These are phyloP conservation scores for Hippophae gyantsensis DNA, from an alignment of 306 rosid species.

Conservation along the genomic window DNA sequence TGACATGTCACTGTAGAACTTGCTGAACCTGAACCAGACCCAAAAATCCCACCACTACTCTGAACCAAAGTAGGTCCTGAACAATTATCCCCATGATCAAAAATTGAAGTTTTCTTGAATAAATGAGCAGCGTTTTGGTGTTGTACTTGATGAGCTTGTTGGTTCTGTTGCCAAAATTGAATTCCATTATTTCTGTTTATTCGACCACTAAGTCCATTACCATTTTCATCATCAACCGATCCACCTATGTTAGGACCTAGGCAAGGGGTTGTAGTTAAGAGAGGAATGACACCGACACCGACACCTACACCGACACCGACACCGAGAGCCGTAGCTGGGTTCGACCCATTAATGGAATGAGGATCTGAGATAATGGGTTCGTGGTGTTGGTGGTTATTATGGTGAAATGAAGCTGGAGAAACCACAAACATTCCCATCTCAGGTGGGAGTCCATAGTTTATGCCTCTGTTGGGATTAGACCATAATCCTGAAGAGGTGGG, in stretches of 20 bases:
- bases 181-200: slow-evolving; percentile 40
- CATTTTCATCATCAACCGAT: slow-evolving; percentile 1
- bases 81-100: slow-evolving; percentile 20
- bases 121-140: slow-evolving; percentile 31
- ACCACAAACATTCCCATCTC: slow-evolving; percentile 87
- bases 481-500: slow-evolving; percentile 7
- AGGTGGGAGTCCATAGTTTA: slow-evolving; percentile 39
- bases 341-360: slow-evolving; percentile 30
- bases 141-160: too few relatives aligned
- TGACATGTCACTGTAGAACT: slow-evolving; percentile 38
- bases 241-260: too few relatives aligned
- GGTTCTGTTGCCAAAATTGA: slow-evolving; percentile 67
- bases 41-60: slow-evolving; percentile 18
- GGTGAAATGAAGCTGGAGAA: slow-evolving; percentile 50
- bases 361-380: slow-evolving; percentile 35
- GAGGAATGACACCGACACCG: slow-evolving; percentile 34
- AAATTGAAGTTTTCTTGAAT: slow-evolving; percentile 38
- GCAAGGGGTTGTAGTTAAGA: not conserved
- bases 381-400: slow-evolving; percentile 22
- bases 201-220: not conserved
- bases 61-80: slow-evolving; percentile 24
- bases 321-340: slow-evolving; percentile 74
- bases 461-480: slow-evolving; percentile 20
- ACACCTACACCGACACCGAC: slow-evolving; percentile 31
- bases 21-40: slow-evolving; percentile 26